Conservation (phyloP, 768 basidiomycete species). For the Hygrocybe punicea region DNA sequence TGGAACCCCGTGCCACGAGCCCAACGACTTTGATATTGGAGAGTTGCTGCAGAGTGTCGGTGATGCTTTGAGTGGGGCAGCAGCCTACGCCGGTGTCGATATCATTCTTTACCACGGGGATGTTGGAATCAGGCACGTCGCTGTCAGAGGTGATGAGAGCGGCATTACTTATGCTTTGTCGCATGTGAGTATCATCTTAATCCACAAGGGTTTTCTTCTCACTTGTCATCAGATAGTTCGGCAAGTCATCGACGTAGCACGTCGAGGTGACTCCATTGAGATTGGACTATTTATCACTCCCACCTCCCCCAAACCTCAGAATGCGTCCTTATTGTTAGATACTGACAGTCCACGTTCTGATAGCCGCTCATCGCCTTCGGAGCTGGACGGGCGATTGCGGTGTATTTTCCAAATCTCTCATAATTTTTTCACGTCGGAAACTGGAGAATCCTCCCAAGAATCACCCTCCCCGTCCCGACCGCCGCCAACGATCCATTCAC, state of each 20-base stretch:
- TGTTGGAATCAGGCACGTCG: slow-evolving; percentile 81
- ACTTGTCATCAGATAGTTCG: slow-evolving; percentile 61
- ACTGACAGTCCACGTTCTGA: background rate
- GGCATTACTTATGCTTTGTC: slow-evolving; percentile 77
- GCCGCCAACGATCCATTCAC: slow-evolving; percentile 42
- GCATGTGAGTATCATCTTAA: slow-evolving; percentile 59
- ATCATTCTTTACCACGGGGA: slow-evolving; percentile 89
- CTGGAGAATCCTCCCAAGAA: slow-evolving; percentile 20
- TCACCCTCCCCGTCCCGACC: slow-evolving; percentile 42
- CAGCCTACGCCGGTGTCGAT: slow-evolving; percentile 82
- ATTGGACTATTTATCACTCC: slow-evolving; percentile 66
- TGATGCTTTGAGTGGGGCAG: slow-evolving; percentile 80
- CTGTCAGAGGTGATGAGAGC: slow-evolving; percentile 80
- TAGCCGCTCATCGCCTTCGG: slow-evolving; percentile 16
- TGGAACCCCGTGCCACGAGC: slow-evolving; percentile 11
- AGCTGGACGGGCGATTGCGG: slow-evolving; percentile 35
- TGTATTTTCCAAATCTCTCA: slow-evolving; percentile 51
- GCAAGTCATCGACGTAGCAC: slow-evolving; percentile 71
- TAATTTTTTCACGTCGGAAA: slow-evolving; percentile 33
- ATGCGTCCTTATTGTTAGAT: background rate
- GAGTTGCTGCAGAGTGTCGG: slow-evolving; percentile 88
- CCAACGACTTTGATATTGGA: slow-evolving; percentile 86
- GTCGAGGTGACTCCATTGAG: slow-evolving; percentile 77
- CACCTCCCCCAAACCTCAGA: slow-evolving; percentile 18
- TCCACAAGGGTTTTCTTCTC: slow-evolving; percentile 16